phyloP scores from a whole-genome alignment of 1,284 basidiomycete species.

The Paramarasmius palmivorus region DNA sequence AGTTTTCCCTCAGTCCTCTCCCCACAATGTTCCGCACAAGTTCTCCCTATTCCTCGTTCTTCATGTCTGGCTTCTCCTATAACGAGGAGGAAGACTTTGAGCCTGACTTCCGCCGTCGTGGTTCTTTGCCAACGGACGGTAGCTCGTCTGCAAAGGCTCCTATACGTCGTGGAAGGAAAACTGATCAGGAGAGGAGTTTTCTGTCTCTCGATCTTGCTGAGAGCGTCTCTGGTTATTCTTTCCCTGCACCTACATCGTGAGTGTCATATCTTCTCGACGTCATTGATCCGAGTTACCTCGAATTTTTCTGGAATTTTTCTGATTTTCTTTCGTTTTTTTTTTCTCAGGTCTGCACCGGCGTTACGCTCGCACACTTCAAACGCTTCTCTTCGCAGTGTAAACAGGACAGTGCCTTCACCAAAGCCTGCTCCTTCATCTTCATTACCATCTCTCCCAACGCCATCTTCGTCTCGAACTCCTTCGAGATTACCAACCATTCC shows the following conservation, averaged over 20 bases:
- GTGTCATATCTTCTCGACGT: no score
- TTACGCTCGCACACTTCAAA: no score
- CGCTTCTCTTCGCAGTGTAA: no score
- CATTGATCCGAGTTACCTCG: no score
- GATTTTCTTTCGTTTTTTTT: background rate
- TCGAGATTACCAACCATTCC: no score
- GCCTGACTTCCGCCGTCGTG: background rate
- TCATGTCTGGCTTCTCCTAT: background rate
- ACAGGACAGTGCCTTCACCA: slow-evolving; percentile 33
- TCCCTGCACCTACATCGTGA: no score
- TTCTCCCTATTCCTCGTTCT: background rate
- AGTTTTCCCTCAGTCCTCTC: background rate
- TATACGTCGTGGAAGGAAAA: background rate
- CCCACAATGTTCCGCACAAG: background rate
- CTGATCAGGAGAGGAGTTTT: background rate
- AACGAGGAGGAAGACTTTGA: background rate
- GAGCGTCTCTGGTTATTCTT: background rate
- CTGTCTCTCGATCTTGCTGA: background rate
- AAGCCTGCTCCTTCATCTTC: slow-evolving; percentile 38
- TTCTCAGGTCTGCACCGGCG: background rate
- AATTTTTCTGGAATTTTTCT: no score
- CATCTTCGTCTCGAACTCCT: background rate
- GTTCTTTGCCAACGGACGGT: background rate
- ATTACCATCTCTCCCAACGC: slow-evolving; percentile 33
- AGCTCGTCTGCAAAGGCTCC: background rate